These are phyloP conservation scores for Bombardia bombarda DNA, from an alignment of 495 filamentous ascomycete species.

Conservation along the genomic window DNA sequence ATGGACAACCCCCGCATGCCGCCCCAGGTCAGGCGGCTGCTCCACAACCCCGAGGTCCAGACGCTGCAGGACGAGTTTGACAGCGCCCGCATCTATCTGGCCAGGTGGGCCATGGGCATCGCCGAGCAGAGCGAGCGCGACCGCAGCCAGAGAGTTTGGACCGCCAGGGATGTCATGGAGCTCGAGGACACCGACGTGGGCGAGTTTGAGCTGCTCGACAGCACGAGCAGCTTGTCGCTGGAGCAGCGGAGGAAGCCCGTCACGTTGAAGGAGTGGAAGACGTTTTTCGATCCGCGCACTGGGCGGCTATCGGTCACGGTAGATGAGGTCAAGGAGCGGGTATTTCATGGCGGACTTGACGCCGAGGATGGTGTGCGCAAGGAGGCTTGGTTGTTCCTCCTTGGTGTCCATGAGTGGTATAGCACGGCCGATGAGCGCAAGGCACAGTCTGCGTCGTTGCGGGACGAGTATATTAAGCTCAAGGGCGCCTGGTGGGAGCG, in stretches of 20 bases:
- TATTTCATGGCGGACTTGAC: conserved; percentile 91
- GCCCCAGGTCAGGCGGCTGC: conserved; percentile 73
- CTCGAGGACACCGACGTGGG: conserved; percentile 91
- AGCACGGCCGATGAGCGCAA: conserved; percentile 73
- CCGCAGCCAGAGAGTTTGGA: conserved; percentile 78
- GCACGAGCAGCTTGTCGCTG: conserved; percentile 63
- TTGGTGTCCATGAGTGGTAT: conserved; percentile 88
- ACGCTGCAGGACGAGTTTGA: conserved; percentile 95
- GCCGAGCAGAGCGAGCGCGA: conserved; percentile 92
- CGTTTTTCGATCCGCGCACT: conserved; percentile 66
- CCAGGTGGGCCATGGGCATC: conserved; percentile 97
- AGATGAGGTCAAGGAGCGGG: conserved; percentile 89
- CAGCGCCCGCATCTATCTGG: conserved; percentile 86
- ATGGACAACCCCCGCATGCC: conserved; percentile 83
- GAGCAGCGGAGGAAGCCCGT: conserved; percentile 69
- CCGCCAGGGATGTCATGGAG: conserved; percentile 83
- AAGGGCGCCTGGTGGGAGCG: conserved; percentile 97
- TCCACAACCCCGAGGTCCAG: conserved; percentile 91
- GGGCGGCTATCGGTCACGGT: conserved; percentile 69
- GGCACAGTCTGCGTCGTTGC: conserved; percentile 70
- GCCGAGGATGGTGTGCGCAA: conserved; percentile 86
- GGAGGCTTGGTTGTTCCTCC: conserved; percentile 91
- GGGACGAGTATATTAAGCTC: conserved; percentile 88
- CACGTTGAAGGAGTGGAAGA: conserved; percentile 77
- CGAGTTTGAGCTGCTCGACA: conserved; percentile 89